phyloP scores from a whole-genome alignment of 495 filamentous ascomycete genomes.

The Trichoderma asperelloides region DNA sequence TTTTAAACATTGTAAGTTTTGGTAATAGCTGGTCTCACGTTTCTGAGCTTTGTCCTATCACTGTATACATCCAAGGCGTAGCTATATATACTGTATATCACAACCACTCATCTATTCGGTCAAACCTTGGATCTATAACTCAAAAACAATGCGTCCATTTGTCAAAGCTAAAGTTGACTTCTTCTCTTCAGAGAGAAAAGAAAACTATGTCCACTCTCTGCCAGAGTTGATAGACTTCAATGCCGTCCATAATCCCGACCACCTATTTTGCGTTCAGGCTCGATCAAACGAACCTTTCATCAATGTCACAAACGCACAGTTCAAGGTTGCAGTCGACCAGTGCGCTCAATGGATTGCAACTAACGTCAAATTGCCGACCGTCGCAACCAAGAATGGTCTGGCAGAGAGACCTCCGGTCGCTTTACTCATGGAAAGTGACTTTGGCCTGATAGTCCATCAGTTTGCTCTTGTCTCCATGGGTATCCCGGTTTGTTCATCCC shows the following conservation, averaged over 20 bases:
- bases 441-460: constrained; percentile 21
- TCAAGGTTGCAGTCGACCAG: constrained; percentile 1
- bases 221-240: constrained; percentile 21
- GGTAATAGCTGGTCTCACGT: too few relatives aligned
- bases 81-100: neutral
- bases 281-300: constrained; percentile 9
- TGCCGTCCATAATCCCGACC: constrained; percentile 16
- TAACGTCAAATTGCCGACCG: neutral
- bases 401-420: constrained; percentile 17
- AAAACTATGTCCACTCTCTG: constrained; percentile 5
- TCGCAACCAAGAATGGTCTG: neutral
- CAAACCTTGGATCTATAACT: neutral
- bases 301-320: neutral
- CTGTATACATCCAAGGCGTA: neutral
- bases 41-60: too few relatives aligned
- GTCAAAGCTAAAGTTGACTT: neutral
- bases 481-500: constrained; percentile 14
- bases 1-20: too few relatives aligned
- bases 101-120: neutral
- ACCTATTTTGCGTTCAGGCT: constrained; percentile 20
- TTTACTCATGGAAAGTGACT: constrained; percentile 26
- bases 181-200: neutral
- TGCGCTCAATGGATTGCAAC: neutral
- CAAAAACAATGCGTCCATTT: neutral
- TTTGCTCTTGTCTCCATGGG: constrained; percentile 22